These are phyloP conservation scores for Coemansia sp. DNA, from an alignment of 192 early-diverging fungal species.

Conservation along the genomic window DNA sequence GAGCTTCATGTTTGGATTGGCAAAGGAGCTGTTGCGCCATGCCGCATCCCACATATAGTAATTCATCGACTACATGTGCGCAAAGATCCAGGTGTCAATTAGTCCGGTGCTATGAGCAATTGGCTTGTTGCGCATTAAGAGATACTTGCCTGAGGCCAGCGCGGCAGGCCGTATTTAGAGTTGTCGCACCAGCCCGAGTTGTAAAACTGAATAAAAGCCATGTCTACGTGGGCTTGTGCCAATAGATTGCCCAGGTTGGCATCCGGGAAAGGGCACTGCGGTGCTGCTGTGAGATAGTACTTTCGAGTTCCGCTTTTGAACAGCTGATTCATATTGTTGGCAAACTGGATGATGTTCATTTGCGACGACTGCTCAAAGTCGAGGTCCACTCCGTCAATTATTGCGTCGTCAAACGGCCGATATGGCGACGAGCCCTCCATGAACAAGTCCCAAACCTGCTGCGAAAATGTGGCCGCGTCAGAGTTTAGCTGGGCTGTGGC, in stretches of 20 bases:
- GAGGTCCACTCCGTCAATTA: conserved; percentile 73
- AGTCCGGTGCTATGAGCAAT: background rate
- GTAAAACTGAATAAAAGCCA: conserved; percentile 79
- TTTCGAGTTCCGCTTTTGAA: conserved; percentile 45
- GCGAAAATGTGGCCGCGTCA: conserved; percentile 63
- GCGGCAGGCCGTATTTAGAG: conserved; percentile 47
- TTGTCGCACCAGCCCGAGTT: conserved; percentile 68
- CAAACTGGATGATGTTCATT: conserved; percentile 59
- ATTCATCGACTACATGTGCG: conserved; percentile 40
- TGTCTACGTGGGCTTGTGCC: conserved; percentile 59
- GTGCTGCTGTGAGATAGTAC: conserved; percentile 67
- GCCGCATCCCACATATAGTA: conserved; percentile 57
- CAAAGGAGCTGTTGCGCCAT: conserved; percentile 58
- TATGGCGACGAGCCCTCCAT: conserved; percentile 60
- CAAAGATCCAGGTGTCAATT: background rate
- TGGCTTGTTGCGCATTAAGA: background rate
- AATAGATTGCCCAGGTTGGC: conserved; percentile 60
- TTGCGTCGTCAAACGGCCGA: conserved; percentile 69
- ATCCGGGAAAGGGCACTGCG: conserved; percentile 74
- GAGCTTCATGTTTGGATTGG: conserved; percentile 59
- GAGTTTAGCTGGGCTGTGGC: conserved; percentile 61
- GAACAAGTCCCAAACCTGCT: conserved; percentile 76
- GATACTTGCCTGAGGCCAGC: conserved; percentile 42
- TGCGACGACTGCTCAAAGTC: conserved; percentile 68
- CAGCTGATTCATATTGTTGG: conserved; percentile 57